phyloP scores from a whole-genome alignment of 345 rosid genomes.

The Bruguiera sexangula region DNA sequence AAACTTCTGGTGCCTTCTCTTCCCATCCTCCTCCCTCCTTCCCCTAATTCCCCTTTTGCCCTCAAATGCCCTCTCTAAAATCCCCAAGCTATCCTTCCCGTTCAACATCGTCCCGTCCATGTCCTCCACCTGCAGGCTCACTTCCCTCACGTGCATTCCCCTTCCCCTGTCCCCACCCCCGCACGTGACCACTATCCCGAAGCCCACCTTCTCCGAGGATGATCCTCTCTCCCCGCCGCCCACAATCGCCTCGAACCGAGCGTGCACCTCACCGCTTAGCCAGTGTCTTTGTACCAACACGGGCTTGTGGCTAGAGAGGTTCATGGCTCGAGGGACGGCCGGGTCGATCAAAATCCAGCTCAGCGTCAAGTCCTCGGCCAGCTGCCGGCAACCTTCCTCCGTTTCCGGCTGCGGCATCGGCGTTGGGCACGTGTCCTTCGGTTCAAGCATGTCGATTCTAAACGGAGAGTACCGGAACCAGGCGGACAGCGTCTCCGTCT shows the following conservation, averaged over 20 bases:
- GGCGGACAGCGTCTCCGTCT: conserved; percentile 54
- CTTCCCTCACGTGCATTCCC: conserved; percentile 69
- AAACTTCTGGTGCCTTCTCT: conserved; percentile 37
- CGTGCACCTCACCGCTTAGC: conserved; percentile 71
- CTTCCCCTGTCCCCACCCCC: conserved; percentile 34
- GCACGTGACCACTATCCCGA: conserved; percentile 57
- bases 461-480: conserved; percentile 79
- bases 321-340: conserved; percentile 44
- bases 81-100: conserved; percentile 62
- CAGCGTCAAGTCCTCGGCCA: conserved; percentile 43
- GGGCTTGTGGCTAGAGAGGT: conserved; percentile 61
- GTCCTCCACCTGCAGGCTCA: conserved; percentile 64
- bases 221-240: conserved; percentile 23
- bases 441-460: conserved; percentile 59
- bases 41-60: conserved; percentile 44
- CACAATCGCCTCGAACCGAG: conserved; percentile 40
- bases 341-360: conserved; percentile 81
- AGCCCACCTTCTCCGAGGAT: conserved; percentile 36
- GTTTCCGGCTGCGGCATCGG: conserved; percentile 33
- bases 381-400: conserved; percentile 38
- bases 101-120: conserved; percentile 60
- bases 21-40: conserved; percentile 32
- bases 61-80: conserved; percentile 37
- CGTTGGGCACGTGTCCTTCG: conserved; percentile 57
- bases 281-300: conserved; percentile 65